phyloP scores from a whole-genome alignment of 768 basidiomycete genomes.

The Pleurotus ostreatus region DNA sequence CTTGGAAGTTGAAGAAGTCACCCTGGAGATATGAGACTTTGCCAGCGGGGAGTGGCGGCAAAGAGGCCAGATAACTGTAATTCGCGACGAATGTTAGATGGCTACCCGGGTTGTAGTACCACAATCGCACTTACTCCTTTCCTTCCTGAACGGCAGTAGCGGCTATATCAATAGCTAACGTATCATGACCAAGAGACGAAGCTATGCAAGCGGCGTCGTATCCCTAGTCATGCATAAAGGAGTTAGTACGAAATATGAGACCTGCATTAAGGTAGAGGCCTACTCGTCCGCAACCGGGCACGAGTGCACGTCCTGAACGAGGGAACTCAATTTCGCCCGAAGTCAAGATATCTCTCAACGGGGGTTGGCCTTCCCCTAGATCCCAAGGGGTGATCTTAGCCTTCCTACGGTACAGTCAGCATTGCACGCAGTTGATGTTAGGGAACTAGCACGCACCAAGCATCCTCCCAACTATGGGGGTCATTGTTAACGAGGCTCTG shows the following conservation, averaged over 20 bases:
- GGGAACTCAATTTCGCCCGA: constrained; percentile 42
- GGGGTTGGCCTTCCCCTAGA: constrained; percentile 46
- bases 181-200: constrained; percentile 39
- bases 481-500: neutral
- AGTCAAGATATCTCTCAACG: constrained; percentile 48
- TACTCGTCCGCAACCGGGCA: constrained; percentile 57
- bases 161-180: constrained; percentile 54
- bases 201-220: constrained; percentile 60
- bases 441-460: neutral
- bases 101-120: neutral
- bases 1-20: constrained; percentile 53
- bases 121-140: constrained; percentile 26
- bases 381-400: constrained; percentile 62
- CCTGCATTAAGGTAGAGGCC: constrained; percentile 3
- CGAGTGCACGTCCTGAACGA: constrained; percentile 36
- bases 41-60: constrained; percentile 17
- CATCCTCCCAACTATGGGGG: constrained; percentile 7
- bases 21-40: constrained; percentile 33
- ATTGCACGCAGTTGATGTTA: neutral
- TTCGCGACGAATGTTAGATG: constrained; percentile 5
- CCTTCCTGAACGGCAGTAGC: constrained; percentile 48
- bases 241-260: neutral
- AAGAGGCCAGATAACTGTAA: constrained; percentile 15
- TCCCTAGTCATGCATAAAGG: constrained; percentile 36
- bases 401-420: constrained; percentile 29